Conservation (phyloP, 2,329 filamentous ascomycete genomes). For the Fusarium caatingaense region DNA sequence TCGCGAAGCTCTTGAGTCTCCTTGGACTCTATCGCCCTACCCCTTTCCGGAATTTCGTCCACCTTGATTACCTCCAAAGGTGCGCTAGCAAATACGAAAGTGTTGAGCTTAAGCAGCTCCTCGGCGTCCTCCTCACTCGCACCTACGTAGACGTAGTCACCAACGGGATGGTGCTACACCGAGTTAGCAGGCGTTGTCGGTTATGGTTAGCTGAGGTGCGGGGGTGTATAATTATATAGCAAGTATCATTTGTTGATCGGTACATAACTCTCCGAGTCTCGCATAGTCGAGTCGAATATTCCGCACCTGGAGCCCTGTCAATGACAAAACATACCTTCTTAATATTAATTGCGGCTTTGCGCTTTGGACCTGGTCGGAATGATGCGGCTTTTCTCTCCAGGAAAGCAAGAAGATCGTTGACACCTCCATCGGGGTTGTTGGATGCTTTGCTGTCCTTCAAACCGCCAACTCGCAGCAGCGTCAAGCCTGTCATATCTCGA, state of each 20-base stretch:
- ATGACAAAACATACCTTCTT: slow-evolving; percentile 77
- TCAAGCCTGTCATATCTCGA: slow-evolving; percentile 42
- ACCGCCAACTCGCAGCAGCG: slow-evolving; percentile 66
- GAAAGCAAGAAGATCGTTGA: slow-evolving; percentile 73
- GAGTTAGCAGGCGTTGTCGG: slow-evolving; percentile 71
- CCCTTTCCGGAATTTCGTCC: slow-evolving; percentile 53
- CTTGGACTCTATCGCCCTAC: slow-evolving; percentile 60
- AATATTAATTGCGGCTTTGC: slow-evolving; percentile 75
- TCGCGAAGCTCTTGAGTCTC: slow-evolving; percentile 71
- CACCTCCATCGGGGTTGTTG: slow-evolving; percentile 73
- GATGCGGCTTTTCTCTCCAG: slow-evolving; percentile 76
- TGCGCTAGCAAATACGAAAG: slow-evolving; percentile 74
- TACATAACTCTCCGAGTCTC: slow-evolving; percentile 37
- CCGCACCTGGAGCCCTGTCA: slow-evolving; percentile 49
- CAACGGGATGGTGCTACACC: slow-evolving; percentile 75
- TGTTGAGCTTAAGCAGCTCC: slow-evolving; percentile 74
- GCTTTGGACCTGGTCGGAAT: slow-evolving; percentile 59
- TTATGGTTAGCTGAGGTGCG: slow-evolving; percentile 37
- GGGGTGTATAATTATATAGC: slow-evolving; percentile 37
- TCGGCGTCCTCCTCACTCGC: slow-evolving; percentile 73
- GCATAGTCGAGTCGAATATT: slow-evolving; percentile 36
- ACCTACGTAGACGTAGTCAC: slow-evolving; percentile 76
- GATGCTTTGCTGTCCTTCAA: slow-evolving; percentile 76
- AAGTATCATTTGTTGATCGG: slow-evolving; percentile 31
- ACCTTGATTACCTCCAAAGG: slow-evolving; percentile 66